A percentile compares a stretch with the other conserved stretches of the same genome.
phyloP scores from a whole-genome alignment of 768 basidiomycete genomes.

The Cantharellus cinnabarinus region DNA sequence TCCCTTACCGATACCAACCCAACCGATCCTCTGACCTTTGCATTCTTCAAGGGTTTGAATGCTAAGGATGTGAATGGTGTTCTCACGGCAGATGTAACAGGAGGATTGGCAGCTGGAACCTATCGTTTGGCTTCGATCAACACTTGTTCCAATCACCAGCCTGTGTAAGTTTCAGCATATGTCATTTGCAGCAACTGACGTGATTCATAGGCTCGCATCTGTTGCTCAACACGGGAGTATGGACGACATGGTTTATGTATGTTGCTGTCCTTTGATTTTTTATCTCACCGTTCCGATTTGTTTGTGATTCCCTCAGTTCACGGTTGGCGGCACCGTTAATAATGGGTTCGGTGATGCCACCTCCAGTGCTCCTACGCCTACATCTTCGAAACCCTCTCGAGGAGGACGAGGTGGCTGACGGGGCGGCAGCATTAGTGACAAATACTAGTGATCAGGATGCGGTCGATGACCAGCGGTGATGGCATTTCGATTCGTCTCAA shows the following conservation, averaged over 20 bases:
- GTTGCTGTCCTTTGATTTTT: neutral
- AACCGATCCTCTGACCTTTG: constrained; percentile 15
- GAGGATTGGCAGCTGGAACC: constrained; percentile 17
- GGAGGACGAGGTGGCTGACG: no score
- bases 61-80: constrained; percentile 14
- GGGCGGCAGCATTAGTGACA: no score
- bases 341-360: no score
- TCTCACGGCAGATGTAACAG: constrained; percentile 15
- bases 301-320: no score
- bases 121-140: constrained; percentile 12
- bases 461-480: no score
- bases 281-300: no score
- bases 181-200: neutral
- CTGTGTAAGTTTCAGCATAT: neutral
- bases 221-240: constrained; percentile 14
- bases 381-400: no score
- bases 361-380: no score
- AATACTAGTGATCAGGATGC: no score
- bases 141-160: constrained; percentile 13
- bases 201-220: constrained; percentile 2
- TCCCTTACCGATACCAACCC: constrained; percentile 13
- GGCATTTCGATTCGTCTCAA: no score
- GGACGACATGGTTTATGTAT: constrained; percentile 12
- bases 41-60: constrained; percentile 14
- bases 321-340: no score